These are phyloP conservation scores for Monosporascus sp. DNA, from an alignment of 2,329 filamentous ascomycete species.

Conservation along the genomic window DNA sequence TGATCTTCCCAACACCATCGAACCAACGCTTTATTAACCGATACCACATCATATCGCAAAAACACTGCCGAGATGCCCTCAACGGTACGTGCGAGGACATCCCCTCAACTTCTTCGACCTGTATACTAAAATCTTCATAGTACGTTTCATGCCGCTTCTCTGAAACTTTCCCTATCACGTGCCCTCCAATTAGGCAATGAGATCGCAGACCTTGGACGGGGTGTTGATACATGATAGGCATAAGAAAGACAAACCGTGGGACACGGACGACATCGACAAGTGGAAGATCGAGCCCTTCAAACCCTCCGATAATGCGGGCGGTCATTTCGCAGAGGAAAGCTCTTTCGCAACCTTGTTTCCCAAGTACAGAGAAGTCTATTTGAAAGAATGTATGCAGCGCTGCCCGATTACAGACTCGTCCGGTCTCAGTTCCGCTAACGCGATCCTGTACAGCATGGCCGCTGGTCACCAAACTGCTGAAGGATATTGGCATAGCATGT, in stretches of 20 bases:
- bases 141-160: not conserved
- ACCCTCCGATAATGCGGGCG: conserved; percentile 75
- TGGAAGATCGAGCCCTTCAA: conserved; percentile 91
- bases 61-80: not conserved
- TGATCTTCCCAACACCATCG: not conserved
- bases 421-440: not conserved
- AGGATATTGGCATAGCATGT: conserved; percentile 84
- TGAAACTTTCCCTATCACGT: not conserved
- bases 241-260: conserved; percentile 88
- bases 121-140: not conserved
- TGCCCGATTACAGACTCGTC: not conserved
- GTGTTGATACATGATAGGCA: conserved; percentile 46
- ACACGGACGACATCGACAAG: conserved; percentile 95
- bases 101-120: no score
- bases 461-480: conserved; percentile 77
- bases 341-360: conserved; percentile 85
- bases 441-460: conserved; percentile 55
- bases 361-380: conserved; percentile 91
- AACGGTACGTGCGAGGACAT: not conserved
- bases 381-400: conserved; percentile 61
- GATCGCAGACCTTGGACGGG: no score
- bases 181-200: no score
- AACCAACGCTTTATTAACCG: not conserved
- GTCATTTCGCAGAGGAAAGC: conserved; percentile 88
- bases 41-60: not conserved